phyloP scores from a whole-genome alignment of 129 eudicot genomes.

The Scalesia atractyloides region DNA sequence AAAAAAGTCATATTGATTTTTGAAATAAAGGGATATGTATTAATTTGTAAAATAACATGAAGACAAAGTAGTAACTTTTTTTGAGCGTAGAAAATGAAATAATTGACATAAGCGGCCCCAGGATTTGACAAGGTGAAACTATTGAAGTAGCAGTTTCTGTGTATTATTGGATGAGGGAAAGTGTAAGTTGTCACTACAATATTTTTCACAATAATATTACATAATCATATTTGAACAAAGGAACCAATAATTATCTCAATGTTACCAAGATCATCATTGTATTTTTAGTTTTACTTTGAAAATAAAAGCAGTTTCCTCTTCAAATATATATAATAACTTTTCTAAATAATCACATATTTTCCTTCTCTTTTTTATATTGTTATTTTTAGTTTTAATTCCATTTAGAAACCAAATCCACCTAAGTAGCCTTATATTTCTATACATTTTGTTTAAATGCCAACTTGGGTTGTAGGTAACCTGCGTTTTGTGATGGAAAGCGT shows the following conservation, averaged over 20 bases:
- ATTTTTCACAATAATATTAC: constrained; percentile 4
- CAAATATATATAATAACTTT: too few relatives aligned
- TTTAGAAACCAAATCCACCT: too few relatives aligned
- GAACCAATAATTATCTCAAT: not conserved
- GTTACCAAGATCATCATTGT: not conserved
- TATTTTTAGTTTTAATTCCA: too few relatives aligned
- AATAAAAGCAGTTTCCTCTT: too few relatives aligned
- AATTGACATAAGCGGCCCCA: constrained; percentile 11
- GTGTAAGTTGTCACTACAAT: not conserved
- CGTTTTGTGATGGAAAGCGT: too few relatives aligned
- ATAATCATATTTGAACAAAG: not conserved
- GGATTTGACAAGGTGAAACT: constrained; percentile 24
- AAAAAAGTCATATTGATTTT: too few relatives aligned
- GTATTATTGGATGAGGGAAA: constrained; percentile 14
- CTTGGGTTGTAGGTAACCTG: too few relatives aligned
- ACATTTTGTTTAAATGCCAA: too few relatives aligned
- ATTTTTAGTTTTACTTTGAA: not conserved
- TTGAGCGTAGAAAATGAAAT: not conserved
- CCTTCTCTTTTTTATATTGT: too few relatives aligned
- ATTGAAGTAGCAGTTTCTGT: constrained; percentile 17
- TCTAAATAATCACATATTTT: too few relatives aligned
- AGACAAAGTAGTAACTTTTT: not conserved
- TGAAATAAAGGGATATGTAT: too few relatives aligned
- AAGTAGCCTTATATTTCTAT: too few relatives aligned
- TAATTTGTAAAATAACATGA: not conserved